Conservation (phyloP, 345 rosid species). For the Pugionium dolabratum region DNA sequence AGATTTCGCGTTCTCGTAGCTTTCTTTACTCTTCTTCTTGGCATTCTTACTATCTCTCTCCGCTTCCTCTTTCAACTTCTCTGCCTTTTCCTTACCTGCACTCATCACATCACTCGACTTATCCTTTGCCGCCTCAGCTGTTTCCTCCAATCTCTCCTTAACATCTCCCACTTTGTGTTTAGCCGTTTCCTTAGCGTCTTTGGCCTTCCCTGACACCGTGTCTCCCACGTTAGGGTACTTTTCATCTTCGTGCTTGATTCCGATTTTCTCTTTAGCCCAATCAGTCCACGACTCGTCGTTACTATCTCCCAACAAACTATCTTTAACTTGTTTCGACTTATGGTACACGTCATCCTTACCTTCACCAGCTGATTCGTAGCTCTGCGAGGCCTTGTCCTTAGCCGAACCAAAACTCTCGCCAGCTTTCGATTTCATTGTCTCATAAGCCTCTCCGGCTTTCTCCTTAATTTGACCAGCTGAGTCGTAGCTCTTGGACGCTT, state of each 20-base stretch:
- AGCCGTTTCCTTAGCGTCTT: conserved; percentile 30
- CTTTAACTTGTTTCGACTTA: conserved; percentile 41
- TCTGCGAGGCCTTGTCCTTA: conserved; percentile 30
- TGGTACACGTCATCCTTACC: conserved; percentile 37
- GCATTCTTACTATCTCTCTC: conserved; percentile 29
- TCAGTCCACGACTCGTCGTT: conserved; percentile 29
- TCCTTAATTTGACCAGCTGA: conserved; percentile 42
- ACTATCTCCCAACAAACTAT: conserved; percentile 19
- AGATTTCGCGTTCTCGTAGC: conserved; percentile 30
- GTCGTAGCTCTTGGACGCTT: conserved; percentile 22
- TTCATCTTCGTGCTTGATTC: conserved; percentile 24
- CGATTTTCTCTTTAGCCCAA: conserved; percentile 32
- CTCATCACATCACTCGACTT: conserved; percentile 31
- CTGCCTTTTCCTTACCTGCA: conserved; percentile 40
- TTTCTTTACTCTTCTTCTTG: conserved; percentile 36
- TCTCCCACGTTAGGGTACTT: conserved; percentile 32
- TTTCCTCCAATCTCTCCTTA: conserved; percentile 33
- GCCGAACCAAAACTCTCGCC: conserved; percentile 18
- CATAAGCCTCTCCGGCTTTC: conserved; percentile 28
- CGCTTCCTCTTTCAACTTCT: conserved; percentile 31
- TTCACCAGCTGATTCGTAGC: conserved; percentile 33
- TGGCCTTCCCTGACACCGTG: conserved; percentile 33
- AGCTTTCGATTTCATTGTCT: conserved; percentile 35
- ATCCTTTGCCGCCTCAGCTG: conserved; percentile 34
- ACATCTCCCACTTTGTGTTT: conserved; percentile 35